Conservation (phyloP, 169 alveolate species). For the Eimeria zaria region DNA sequence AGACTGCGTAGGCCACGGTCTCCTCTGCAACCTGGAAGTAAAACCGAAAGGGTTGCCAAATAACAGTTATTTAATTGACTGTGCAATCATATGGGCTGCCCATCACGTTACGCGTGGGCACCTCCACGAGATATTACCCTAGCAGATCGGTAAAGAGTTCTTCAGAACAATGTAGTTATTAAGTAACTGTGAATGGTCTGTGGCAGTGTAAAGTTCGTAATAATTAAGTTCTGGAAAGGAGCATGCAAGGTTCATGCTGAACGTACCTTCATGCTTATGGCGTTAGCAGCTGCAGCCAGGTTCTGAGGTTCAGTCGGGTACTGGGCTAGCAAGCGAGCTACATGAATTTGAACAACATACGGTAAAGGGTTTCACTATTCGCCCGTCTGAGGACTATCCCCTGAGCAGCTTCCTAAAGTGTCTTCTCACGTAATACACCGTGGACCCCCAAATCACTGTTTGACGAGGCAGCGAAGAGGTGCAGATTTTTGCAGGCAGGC, state of each 20-base stretch:
- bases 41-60: neutral
- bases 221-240: neutral
- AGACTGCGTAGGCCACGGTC: neutral
- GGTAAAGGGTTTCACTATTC: neutral
- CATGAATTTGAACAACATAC: neutral
- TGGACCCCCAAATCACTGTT: neutral
- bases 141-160: too few species aligned
- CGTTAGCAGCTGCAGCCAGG: neutral
- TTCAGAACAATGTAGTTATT: too few species aligned
- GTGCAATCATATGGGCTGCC: too few species aligned
- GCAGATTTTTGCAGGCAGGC: neutral
- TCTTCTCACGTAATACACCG: neutral
- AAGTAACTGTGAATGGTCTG: too few species aligned
- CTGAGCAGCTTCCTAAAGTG: neutral
- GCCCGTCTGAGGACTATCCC: too few species aligned
- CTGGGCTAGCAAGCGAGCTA: neutral
- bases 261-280: neutral
- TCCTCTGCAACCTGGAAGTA: neutral
- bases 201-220: too few species aligned
- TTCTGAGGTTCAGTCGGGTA: neutral
- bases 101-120: too few species aligned
- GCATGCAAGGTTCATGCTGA: neutral
- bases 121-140: too few species aligned
- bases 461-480: neutral
- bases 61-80: too few species aligned